Base-by-base conservation (phyloP, 2,329 filamentous ascomycete genomes). In the Alternaria ventricosa region DNA sequence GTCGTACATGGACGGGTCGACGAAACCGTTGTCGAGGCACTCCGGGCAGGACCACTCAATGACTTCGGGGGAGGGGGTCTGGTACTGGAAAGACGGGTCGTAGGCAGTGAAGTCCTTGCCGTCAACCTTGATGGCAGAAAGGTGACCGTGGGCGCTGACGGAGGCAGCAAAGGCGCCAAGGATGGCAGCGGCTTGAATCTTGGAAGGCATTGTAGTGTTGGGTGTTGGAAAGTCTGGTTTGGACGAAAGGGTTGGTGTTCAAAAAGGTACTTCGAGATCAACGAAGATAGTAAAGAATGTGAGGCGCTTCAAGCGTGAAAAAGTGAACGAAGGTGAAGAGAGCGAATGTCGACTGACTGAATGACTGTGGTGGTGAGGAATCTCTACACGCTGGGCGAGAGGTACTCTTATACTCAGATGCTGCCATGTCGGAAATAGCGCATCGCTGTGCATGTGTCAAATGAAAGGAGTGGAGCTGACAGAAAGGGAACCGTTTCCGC, bases 31-130 rank as follows among this genome's bases (percentile, higher is more conserved):
- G 71, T 88, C 86, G 1, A 75, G 70, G 41, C 84, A 82, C 53
- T 82, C 83, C 6, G 81, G 75, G 49, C 83, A 84, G 15, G 81
- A 82, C 88, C 88, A 90, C 51, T 83, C 87, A 55, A 87, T 83
- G 72, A 81, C 77, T 54, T 74, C 68, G 9, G 79, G 78, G 53
- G 78, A 44, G 18, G 75, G 66, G 61, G 60, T 67, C 57, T 72
- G 66, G 72, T 77, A 82, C 60, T 81, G 76, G 66, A 79, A 79
- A 25, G 69, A 78, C 20, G 80, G 78, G 76, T 80, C 68, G 78
- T 82, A 81, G 65, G 81, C 80, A 49, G 77, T 70, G 73, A 84
- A 86, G 61, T 80, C 81, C 5, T 75, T 75, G 57, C 84, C 84
- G 64, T 83, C 82, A 55, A 84, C 81, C 30, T 82, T 78, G 59